These are phyloP conservation scores for Tanozyma kutaoensis DNA, from an alignment of 805 yeast genomes.

Conservation along the genomic window DNA sequence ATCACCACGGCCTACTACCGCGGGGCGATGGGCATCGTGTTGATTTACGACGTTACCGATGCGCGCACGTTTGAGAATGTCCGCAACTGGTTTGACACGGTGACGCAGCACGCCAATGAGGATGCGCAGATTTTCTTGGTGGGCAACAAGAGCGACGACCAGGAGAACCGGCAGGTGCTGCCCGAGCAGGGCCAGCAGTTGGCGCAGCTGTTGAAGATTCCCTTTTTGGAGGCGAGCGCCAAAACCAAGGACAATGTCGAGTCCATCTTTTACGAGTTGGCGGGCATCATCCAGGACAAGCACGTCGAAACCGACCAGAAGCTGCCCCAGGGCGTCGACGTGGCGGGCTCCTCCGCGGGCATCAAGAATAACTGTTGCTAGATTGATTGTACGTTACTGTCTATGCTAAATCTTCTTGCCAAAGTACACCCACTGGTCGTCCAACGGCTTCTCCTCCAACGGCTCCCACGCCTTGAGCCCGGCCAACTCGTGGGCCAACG, in stretches of 20 bases:
- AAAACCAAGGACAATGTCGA: slow-evolving; percentile 88
- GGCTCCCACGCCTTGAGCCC: slow-evolving; percentile 69
- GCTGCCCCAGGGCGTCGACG: slow-evolving; percentile 21
- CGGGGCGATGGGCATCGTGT: slow-evolving; percentile 80
- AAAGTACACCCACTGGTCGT: slow-evolving; percentile 76
- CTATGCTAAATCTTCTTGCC: slow-evolving; percentile 41
- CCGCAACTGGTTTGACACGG: slow-evolving; percentile 91
- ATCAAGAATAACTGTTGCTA: not conserved
- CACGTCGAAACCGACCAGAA: slow-evolving; percentile 30
- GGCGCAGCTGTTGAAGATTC: slow-evolving; percentile 77
- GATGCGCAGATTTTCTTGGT: slow-evolving; percentile 90
- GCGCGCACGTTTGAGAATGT: slow-evolving; percentile 88
- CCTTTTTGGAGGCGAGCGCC: slow-evolving; percentile 94
- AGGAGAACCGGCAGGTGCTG: slow-evolving; percentile 73
- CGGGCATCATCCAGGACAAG: slow-evolving; percentile 75
- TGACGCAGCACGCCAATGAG: slow-evolving; percentile 91
- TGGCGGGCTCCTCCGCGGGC: slow-evolving; percentile 14
- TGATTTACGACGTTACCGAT: slow-evolving; percentile 77
- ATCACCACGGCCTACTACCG: slow-evolving; percentile 88
- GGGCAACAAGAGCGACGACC: slow-evolving; percentile 93
- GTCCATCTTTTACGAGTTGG: slow-evolving; percentile 81
- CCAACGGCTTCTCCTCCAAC: slow-evolving; percentile 64
- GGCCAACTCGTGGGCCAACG: slow-evolving; percentile 53
- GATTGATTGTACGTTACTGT: no score
- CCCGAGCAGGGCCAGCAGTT: slow-evolving; percentile 83